Percentiles rank a stretch among this genome's conserved stretches.
Evolutionary conservation across 2,329 filamentous ascomycete genomes (phyloP).

Genomic region (Exutisphaerella laricina): DNA sequence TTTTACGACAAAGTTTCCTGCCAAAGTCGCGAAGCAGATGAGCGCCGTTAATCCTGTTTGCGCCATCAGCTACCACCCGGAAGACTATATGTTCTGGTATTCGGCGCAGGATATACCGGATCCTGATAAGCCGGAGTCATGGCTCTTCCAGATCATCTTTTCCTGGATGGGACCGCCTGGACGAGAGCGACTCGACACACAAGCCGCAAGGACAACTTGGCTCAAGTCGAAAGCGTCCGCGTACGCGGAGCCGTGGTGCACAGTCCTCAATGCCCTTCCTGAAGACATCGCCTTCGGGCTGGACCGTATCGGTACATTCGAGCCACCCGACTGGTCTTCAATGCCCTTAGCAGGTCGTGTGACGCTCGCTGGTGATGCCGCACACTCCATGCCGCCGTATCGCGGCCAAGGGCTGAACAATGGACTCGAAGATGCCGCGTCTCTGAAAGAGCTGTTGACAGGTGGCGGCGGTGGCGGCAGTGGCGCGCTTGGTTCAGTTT

Average conservation of each 20-base stretch:
- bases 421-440: conserved; percentile 11
- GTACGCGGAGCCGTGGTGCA: conserved; percentile 15
- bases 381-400: conserved; percentile 12
- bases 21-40: conserved; percentile 4
- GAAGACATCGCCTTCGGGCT: conserved; percentile 10
- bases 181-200: conserved; percentile 7
- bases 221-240: conserved; percentile 10
- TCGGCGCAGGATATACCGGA: conserved; percentile 7
- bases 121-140: conserved; percentile 6
- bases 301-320: conserved; percentile 10
- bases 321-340: conserved; percentile 12
- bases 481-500: background rate
- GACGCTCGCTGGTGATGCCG: conserved; percentile 18
- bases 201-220: conserved; percentile 11
- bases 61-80: conserved; percentile 11
- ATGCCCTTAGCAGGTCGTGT: conserved; percentile 9
- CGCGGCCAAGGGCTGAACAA: conserved; percentile 13
- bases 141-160: conserved; percentile 13
- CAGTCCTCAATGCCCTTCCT: conserved; percentile 6
- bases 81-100: conserved; percentile 9
- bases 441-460: conserved; percentile 2
- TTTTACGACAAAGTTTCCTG: conserved; percentile 10
- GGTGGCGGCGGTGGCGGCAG: no score
- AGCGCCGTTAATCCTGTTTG: conserved; percentile 12
- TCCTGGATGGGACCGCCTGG: conserved; percentile 9